A percentile compares a stretch with the other conserved stretches of the same genome.
These are phyloP conservation scores for Chaetomiaceae sp. DNA, from an alignment of 2,329 filamentous ascomycete genomes.

Conservation along the genomic window DNA sequence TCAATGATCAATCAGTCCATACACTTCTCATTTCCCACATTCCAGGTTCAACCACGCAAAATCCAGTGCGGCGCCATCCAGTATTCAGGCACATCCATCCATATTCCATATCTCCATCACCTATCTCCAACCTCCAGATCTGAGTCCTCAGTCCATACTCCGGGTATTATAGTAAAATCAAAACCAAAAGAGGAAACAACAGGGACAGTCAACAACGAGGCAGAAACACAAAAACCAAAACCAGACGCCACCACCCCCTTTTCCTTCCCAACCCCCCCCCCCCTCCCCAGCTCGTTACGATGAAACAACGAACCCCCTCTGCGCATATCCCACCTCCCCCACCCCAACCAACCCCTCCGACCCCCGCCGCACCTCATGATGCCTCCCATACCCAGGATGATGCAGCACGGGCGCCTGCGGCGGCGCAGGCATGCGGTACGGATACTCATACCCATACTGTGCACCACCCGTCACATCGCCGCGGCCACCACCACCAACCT, in stretches of 20 bases:
- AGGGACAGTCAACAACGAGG: not conserved
- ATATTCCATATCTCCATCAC: too few relatives aligned
- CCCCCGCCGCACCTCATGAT: constrained; percentile 24
- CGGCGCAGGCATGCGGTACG: constrained; percentile 23
- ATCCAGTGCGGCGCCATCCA: too few relatives aligned
- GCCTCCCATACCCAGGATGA: constrained; percentile 44
- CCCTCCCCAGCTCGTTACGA: not conserved
- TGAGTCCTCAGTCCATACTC: not conserved
- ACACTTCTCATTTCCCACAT: too few relatives aligned
- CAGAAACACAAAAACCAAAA: constrained; percentile 1
- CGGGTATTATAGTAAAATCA: constrained; percentile 18
- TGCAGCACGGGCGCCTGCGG: constrained; percentile 39
- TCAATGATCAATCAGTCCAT: too few relatives aligned
- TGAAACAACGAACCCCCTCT: not conserved
- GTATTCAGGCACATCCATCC: too few relatives aligned
- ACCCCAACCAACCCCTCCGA: constrained; percentile 7
- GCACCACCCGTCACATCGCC: not conserved
- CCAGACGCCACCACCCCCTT: not conserved
- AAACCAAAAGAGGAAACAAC: not conserved
- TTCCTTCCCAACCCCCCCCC: not conserved
- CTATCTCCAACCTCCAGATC: constrained; percentile 14
- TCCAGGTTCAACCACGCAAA: too few relatives aligned
- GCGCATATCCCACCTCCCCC: not conserved
- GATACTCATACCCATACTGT: constrained; percentile 5
- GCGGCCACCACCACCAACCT: constrained; percentile 19